Evolutionary conservation across 1,139 yeast species (phyloP).

Genomic region (Yamadazyma sp.): DNA sequence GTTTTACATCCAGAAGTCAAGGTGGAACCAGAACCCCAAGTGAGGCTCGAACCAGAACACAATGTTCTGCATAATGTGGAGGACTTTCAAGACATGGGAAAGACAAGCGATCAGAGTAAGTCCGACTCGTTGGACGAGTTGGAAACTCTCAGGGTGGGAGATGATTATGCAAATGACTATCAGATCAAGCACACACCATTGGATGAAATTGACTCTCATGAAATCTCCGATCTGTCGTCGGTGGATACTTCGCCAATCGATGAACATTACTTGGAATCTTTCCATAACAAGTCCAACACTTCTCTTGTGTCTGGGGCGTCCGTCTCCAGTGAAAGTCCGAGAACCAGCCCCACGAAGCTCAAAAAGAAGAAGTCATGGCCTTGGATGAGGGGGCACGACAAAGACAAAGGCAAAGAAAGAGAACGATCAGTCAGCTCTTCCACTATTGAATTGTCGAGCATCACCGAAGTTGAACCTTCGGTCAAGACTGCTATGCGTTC

Average conservation of each 20-base stretch:
- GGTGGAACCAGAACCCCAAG: constrained; percentile 1
- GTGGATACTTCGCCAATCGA: constrained; percentile 11
- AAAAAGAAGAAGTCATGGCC: constrained; percentile 20
- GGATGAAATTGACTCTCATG: constrained; percentile 17
- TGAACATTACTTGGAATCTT: constrained; percentile 5
- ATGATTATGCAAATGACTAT: constrained; percentile 2
- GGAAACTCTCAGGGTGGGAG: constrained; percentile 10
- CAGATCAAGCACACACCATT: constrained; percentile 3
- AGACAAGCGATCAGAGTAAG: background rate
- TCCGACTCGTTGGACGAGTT: constrained; percentile 7
- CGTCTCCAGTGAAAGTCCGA: constrained; percentile 2
- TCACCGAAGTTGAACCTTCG: constrained; percentile 12
- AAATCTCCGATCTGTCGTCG: constrained; percentile 17
- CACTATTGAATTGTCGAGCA: constrained; percentile 14
- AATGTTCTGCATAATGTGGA: background rate
- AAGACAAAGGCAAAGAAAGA: constrained; percentile 7
- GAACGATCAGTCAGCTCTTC: constrained; percentile 17
- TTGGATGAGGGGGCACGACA: constrained; percentile 15
- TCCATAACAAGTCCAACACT: constrained; percentile 10
- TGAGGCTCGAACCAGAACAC: constrained; percentile 2
- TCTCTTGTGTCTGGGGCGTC: constrained; percentile 13
- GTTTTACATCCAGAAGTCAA: background rate
- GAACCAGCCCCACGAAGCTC: constrained; percentile 12
- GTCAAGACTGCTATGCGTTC: constrained; percentile 10
- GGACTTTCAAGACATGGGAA: background rate